Conservation (phyloP, 805 yeast genomes). For the Yarrowia sp. region DNA sequence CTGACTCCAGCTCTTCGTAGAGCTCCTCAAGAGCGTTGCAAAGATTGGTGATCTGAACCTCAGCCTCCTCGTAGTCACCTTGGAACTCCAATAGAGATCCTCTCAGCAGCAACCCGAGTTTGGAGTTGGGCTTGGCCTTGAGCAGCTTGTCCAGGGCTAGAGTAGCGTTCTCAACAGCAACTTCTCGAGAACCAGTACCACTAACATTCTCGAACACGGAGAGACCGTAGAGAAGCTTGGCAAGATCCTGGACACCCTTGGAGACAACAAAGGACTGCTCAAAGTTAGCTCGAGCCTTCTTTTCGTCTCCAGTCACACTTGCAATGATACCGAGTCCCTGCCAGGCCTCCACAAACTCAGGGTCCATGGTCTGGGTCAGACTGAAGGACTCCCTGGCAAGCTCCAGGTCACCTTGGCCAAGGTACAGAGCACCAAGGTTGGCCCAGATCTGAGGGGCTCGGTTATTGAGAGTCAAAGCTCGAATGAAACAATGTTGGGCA, state of each 20-base stretch:
- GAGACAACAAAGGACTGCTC: conserved; percentile 79
- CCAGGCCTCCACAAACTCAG: conserved; percentile 76
- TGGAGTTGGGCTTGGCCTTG: conserved; percentile 42
- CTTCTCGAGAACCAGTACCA: conserved; percentile 2
- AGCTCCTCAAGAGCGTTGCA: conserved; percentile 50
- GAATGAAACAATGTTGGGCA: conserved; percentile 89
- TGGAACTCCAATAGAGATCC: conserved; percentile 58
- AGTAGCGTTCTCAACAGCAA: conserved; percentile 32
- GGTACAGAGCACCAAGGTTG: conserved; percentile 72
- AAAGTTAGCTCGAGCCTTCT: conserved; percentile 56
- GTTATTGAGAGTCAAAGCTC: conserved; percentile 67
- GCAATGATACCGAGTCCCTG: conserved; percentile 70
- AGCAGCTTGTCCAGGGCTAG: conserved; percentile 51
- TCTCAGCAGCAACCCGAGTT: conserved; percentile 33
- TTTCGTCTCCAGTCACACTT: conserved; percentile 34
- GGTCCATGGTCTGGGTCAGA: conserved; percentile 77
- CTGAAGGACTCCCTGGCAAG: conserved; percentile 70
- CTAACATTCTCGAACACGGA: conserved; percentile 46
- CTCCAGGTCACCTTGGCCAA: conserved; percentile 62
- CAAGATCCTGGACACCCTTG: conserved; percentile 64
- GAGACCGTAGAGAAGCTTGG: conserved; percentile 70
- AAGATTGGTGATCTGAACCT: conserved; percentile 46
- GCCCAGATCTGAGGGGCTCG: conserved; percentile 72
- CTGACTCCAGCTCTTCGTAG: conserved; percentile 56
- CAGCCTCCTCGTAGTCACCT: conserved; percentile 56